phyloP scores from a whole-genome alignment of 306 rosid species.

The Pyrus communis region DNA sequence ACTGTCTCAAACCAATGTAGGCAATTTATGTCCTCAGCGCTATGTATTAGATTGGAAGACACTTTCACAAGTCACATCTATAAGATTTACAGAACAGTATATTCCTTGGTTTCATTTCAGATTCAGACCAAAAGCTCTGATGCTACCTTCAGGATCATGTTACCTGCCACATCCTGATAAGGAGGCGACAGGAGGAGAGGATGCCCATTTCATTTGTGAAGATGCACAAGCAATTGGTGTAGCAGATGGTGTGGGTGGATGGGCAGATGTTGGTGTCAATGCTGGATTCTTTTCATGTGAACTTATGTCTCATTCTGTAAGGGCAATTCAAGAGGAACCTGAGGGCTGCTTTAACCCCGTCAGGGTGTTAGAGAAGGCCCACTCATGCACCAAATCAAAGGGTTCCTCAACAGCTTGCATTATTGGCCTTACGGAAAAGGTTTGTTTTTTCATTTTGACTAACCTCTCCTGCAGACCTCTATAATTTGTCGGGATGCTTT shows the following conservation, averaged over 20 bases:
- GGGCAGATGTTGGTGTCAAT: constrained; percentile 92
- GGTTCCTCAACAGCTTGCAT: constrained; percentile 96
- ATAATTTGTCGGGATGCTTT: neutral
- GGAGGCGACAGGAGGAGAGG: constrained; percentile 87
- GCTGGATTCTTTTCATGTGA: constrained; percentile 71
- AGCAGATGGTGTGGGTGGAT: constrained; percentile 84
- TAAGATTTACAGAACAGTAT: neutral
- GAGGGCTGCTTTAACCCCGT: constrained; percentile 52
- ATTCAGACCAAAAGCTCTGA: constrained; percentile 48
- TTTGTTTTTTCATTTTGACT: constrained; percentile 14
- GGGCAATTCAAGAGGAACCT: constrained; percentile 66
- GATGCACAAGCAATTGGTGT: constrained; percentile 79
- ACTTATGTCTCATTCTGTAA: constrained; percentile 61
- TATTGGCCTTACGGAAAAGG: constrained; percentile 64
- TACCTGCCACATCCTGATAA: constrained; percentile 91
- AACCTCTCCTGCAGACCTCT: neutral
- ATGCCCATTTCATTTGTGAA: constrained; percentile 77
- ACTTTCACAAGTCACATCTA: too few species aligned
- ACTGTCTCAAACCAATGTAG: neutral
- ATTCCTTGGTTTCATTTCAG: constrained; percentile 30
- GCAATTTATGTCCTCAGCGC: neutral
- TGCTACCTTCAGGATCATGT: constrained; percentile 72
- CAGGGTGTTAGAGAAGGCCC: constrained; percentile 83
- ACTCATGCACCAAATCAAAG: constrained; percentile 51
- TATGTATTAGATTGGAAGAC: too few species aligned